Conservation (phyloP, 2,329 filamentous ascomycete species). For the Coniochaeta prunicola region DNA sequence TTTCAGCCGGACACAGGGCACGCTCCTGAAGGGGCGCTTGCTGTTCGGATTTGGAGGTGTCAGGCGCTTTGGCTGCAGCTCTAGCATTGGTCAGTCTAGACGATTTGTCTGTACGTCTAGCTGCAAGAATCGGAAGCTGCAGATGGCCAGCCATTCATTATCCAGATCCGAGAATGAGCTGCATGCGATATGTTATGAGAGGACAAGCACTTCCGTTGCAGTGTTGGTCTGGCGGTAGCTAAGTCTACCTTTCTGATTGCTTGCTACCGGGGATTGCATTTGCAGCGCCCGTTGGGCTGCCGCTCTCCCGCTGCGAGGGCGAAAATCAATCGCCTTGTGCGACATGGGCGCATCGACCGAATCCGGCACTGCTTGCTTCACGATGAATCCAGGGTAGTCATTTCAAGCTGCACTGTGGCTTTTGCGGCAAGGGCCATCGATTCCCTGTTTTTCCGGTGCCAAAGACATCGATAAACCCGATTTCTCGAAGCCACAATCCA, state of each 20-base stretch:
- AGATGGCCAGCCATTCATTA: slow-evolving; percentile 15
- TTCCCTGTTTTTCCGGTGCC: neutral
- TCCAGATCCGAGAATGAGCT: slow-evolving; percentile 7
- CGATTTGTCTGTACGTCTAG: slow-evolving; percentile 16
- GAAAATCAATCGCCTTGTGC: neutral
- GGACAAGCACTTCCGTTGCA: slow-evolving; percentile 9
- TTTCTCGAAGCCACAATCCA: neutral
- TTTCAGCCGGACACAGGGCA: slow-evolving; percentile 1
- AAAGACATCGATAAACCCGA: neutral
- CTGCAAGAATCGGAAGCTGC: slow-evolving; percentile 16
- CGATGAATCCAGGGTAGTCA: neutral
- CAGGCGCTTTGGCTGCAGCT: slow-evolving; percentile 11
- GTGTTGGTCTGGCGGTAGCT: neutral
- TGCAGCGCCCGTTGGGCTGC: slow-evolving; percentile 6
- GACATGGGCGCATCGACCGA: neutral
- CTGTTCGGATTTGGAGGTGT: slow-evolving; percentile 8
- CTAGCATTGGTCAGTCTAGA: slow-evolving; percentile 13
- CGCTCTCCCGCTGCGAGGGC: neutral
- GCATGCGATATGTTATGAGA: slow-evolving; percentile 13
- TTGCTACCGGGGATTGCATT: slow-evolving; percentile 5
- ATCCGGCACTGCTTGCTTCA: neutral
- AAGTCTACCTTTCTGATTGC: neutral
- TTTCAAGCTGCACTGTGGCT: neutral
- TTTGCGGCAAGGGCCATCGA: neutral
- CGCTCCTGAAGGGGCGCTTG: slow-evolving; percentile 4